phyloP scores from a whole-genome alignment of 78 protist species.

The Polysphondylium violaceum region DNA sequence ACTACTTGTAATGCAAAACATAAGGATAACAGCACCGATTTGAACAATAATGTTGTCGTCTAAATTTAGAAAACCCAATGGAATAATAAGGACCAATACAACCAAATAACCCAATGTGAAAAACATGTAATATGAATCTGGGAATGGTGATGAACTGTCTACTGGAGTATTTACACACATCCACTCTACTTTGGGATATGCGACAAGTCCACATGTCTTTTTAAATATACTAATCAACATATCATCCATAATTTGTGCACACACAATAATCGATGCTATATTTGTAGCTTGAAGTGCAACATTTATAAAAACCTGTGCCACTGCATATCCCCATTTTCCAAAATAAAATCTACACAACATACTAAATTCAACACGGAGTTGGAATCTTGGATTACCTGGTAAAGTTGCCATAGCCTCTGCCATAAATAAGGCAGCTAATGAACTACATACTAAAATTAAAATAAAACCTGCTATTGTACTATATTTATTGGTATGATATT shows the following conservation, averaged over 20 bases:
- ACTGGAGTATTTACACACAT: neutral
- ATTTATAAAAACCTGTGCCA: conserved; percentile 60
- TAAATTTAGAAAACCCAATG: conserved; percentile 72
- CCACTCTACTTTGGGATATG: conserved; percentile 41
- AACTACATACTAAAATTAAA: conserved; percentile 3
- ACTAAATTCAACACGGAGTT: conserved; percentile 31
- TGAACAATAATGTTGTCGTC: conserved; percentile 80
- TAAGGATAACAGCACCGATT: conserved; percentile 35
- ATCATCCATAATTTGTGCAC: conserved; percentile 70
- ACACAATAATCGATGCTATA: conserved; percentile 64
- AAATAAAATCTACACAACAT: conserved; percentile 51
- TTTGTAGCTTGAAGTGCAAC: conserved; percentile 56
- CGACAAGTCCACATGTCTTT: conserved; percentile 55
- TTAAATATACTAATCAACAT: conserved; percentile 31
- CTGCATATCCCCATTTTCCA: conserved; percentile 47
- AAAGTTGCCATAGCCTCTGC: conserved; percentile 53
- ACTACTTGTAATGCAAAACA: conserved; percentile 2
- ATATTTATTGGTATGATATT: neutral
- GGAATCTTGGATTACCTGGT: conserved; percentile 49
- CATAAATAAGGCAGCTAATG: conserved; percentile 52
- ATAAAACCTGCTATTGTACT: conserved; percentile 16
- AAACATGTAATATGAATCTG: conserved; percentile 27
- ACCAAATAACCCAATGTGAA: conserved; percentile 67
- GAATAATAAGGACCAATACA: conserved; percentile 72
- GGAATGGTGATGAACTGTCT: conserved; percentile 42